Conservation (phyloP, 345 rosid species). For the Turritis glabra region DNA sequence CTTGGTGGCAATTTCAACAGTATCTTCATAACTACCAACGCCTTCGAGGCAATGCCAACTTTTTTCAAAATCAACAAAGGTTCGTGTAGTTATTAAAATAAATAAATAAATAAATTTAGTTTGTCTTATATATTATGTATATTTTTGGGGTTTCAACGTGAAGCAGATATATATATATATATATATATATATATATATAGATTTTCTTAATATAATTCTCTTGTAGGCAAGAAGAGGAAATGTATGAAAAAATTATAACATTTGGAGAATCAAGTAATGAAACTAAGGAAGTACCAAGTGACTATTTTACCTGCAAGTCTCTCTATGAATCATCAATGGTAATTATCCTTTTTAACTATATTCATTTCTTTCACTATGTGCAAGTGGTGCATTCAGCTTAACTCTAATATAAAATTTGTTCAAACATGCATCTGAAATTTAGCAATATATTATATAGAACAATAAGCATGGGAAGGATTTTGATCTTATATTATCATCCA, state of each 20-base stretch:
- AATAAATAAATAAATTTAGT: not conserved
- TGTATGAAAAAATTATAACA: slow-evolving; percentile 29
- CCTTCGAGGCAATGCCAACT: slow-evolving; percentile 32
- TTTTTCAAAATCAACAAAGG: slow-evolving; percentile 35
- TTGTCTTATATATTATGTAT: not conserved
- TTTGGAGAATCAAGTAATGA: slow-evolving; percentile 33
- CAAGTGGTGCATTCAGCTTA: not conserved
- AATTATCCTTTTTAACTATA: not conserved
- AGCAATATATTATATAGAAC: not conserved
- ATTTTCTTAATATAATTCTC: not conserved
- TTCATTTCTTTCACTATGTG: slow-evolving; percentile 7
- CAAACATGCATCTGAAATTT: not conserved
- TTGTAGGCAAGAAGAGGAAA: slow-evolving; percentile 29
- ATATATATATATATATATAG: too few relatives aligned
- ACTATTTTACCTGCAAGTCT: slow-evolving; percentile 27
- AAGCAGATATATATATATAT: not conserved
- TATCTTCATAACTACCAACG: slow-evolving; percentile 39
- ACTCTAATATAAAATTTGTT: not conserved
- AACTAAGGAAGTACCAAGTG: slow-evolving; percentile 16
- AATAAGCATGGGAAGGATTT: not conserved
- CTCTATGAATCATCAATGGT: slow-evolving; percentile 38
- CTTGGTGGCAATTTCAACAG: slow-evolving; percentile 42
- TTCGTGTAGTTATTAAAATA: not conserved
- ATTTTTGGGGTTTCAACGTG: not conserved
- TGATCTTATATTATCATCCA: not conserved